Conservation (phyloP, 2,329 filamentous ascomycete genomes). For the Shiraia bambusicola region DNA sequence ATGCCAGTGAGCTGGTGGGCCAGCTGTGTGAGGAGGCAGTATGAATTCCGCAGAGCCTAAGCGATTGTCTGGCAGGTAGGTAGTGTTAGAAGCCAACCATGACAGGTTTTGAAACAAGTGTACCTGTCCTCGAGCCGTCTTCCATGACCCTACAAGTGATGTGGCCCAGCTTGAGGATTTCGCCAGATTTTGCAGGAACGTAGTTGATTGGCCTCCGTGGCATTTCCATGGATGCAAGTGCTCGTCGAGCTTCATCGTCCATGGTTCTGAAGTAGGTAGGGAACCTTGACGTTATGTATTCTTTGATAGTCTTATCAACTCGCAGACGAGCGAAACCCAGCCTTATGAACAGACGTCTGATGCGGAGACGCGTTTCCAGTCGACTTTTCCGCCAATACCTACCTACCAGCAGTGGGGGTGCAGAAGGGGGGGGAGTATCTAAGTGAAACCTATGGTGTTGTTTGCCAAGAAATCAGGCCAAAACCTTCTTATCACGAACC, state of each 20-base stretch:
- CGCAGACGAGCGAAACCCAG: too few species aligned
- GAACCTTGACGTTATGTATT: too few species aligned
- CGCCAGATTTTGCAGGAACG: constrained; percentile 51
- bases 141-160: constrained; percentile 55
- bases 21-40: constrained; percentile 50
- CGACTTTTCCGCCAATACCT: too few species aligned
- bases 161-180: constrained; percentile 53
- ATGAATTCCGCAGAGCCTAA: constrained; percentile 52
- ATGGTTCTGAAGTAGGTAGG: constrained; percentile 17
- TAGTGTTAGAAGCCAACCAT: neutral
- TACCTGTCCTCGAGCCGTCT: constrained; percentile 54
- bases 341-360: too few species aligned
- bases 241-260: constrained; percentile 41
- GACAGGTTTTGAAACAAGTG: neutral
- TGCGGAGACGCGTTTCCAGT: too few species aligned
- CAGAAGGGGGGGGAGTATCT: too few species aligned
- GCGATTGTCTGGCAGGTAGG: constrained; percentile 48
- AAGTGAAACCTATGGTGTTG: too few species aligned
- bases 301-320: too few species aligned
- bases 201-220: constrained; percentile 51
- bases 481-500: too few species aligned
- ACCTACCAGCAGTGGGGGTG: too few species aligned
- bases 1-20: constrained; percentile 56
- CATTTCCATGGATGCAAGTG: constrained; percentile 40
- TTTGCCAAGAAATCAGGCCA: too few species aligned